Evolutionary conservation across 495 filamentous ascomycete species (phyloP), one percentile per base, ranked within the genome.

Genomic region (Penicilliopsis zonata): DNA sequence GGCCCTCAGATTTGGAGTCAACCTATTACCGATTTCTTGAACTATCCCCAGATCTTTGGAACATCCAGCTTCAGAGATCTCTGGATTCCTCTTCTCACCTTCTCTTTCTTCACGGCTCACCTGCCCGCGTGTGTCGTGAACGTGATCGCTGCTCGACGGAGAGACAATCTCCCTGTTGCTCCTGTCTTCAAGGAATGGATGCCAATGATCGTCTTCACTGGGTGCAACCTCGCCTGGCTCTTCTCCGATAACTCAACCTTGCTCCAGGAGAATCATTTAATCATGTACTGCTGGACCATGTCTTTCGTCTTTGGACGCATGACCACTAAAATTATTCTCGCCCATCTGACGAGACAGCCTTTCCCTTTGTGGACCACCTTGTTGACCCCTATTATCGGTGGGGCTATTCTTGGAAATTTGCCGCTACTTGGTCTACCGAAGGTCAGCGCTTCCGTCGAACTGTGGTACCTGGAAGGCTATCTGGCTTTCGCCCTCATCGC

Each of bases 281-380:
- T 93, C 5, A 71, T 96, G 8, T 94, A 94, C 55, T 95, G 90
- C 64, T 64, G 90, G 28, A 87, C 82, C 31, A 84, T 96, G 70
- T 82, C 80, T 15, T 86, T 96, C 40, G 90, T 96, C 36, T 96
- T 96, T 52, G 90, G 90, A n/a, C 83, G 90, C 35, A 93, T 99
- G 86, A 96, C 92, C 2, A 99, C 90, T 31, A 96, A 95, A 65
- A 96, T 96, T 56, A 96, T 99, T 50, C 74, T 99, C 10, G 88
- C 92, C 8, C 90, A 99, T 52, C 63, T 99, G 10, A 82, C 88
- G 3, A 76, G 74, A 33, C 92, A 96, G 53, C 85, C 88, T 2
- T 98, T 95, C 59, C 90, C 90, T 0, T 86, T 81, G 64, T 96
- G 88, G 86, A 98, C 90, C 10, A 69, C 87, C 21, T 77, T 98